Percentiles rank a stretch among this genome's conserved stretches.
phyloP scores from a whole-genome alignment of 202 grass and related monocot species.

The Bolboschoenoplectus hybrid region DNA sequence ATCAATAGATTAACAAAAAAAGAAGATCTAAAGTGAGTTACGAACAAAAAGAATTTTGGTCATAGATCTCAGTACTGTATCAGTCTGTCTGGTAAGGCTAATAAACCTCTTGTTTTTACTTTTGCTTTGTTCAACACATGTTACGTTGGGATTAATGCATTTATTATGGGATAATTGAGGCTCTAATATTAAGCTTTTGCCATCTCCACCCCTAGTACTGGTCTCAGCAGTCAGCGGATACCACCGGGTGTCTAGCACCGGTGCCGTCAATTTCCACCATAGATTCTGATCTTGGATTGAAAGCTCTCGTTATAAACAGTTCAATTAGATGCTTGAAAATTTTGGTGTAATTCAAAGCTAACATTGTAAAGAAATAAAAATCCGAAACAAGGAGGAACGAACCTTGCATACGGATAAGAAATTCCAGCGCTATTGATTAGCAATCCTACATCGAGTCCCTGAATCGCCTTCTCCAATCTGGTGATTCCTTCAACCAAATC shows the following conservation, averaged over 20 bases:
- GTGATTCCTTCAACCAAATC: conserved; percentile 59
- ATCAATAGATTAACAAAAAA: conserved; percentile 2
- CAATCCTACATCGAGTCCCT: conserved; percentile 68
- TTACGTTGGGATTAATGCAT: background rate
- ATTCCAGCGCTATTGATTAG: conserved; percentile 83
- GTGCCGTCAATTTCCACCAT: background rate
- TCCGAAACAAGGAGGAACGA: conserved; percentile 11
- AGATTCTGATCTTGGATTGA: background rate
- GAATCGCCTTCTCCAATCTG: conserved; percentile 57
- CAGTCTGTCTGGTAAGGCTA: background rate
- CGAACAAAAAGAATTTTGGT: background rate
- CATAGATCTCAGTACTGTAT: conserved; percentile 10
- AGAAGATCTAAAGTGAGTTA: background rate
- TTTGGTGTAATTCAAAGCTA: background rate
- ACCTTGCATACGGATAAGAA: conserved; percentile 87
- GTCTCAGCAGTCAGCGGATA: background rate
- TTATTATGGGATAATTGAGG: background rate
- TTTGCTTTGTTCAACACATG: background rate
- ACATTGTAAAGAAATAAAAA: conserved; percentile 11
- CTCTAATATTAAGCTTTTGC: conserved; percentile 8
- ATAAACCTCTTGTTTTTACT: background rate
- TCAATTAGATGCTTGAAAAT: background rate
- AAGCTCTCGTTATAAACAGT: background rate
- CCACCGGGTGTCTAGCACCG: background rate
- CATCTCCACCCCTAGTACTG: background rate